A percentile compares a stretch with the other conserved stretches of the same genome.
Conservation (phyloP, 2,329 filamentous ascomycete species). For the Fusarium mangiferae region DNA sequence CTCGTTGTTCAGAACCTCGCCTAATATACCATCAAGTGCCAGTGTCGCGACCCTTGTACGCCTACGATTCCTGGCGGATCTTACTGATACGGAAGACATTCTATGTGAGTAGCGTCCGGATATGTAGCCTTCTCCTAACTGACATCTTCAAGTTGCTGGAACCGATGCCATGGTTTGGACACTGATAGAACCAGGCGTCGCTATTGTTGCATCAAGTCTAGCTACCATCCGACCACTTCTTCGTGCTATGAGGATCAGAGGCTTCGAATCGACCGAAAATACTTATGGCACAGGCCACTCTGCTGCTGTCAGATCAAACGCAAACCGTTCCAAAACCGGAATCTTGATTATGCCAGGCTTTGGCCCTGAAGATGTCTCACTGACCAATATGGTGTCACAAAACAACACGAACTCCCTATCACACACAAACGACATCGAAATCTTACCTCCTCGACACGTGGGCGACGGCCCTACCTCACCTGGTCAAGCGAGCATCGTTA, state of each 20-base stretch:
- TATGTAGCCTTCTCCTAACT: constrained; percentile 6
- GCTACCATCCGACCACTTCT: constrained; percentile 66
- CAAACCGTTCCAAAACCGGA: constrained; percentile 24
- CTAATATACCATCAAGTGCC: constrained; percentile 51
- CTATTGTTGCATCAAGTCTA: constrained; percentile 64
- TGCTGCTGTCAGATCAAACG: constrained; percentile 38
- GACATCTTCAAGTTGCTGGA: constrained; percentile 52
- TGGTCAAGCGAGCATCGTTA: constrained; percentile 38
- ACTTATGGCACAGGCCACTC: constrained; percentile 48
- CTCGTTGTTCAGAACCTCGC: not conserved
- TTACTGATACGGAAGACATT: constrained; percentile 58
- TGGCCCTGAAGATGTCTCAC: constrained; percentile 51
- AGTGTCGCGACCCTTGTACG: constrained; percentile 65
- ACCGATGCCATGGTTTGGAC: constrained; percentile 67
- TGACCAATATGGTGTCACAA: constrained; percentile 43
- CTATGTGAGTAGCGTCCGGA: constrained; percentile 52
- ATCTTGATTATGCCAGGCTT: constrained; percentile 38
- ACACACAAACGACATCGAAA: constrained; percentile 13
- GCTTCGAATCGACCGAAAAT: constrained; percentile 56
- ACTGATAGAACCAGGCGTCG: constrained; percentile 65
- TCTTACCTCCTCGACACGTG: constrained; percentile 37
- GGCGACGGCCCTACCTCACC: constrained; percentile 19
- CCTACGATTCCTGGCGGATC: constrained; percentile 58
- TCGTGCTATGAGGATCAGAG: constrained; percentile 57
- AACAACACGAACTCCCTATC: constrained; percentile 9